Percentiles rank a stretch among this genome's conserved stretches.
Evolutionary conservation across 768 basidiomycete species (phyloP).

Genomic region (Termitomyces sp.): DNA sequence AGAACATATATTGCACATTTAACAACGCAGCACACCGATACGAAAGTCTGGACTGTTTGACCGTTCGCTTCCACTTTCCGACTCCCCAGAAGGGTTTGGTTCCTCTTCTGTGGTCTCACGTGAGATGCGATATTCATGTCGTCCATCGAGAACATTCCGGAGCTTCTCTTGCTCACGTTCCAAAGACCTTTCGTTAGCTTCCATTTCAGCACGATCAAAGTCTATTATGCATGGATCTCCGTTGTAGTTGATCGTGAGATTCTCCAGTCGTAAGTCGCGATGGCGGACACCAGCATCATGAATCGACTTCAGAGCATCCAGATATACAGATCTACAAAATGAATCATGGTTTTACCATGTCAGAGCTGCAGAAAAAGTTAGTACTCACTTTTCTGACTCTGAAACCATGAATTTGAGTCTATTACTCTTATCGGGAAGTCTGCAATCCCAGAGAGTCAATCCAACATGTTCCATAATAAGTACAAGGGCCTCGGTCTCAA

Average conservation of each 20-base stretch:
- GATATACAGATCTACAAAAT: not conserved
- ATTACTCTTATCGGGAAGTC: not conserved
- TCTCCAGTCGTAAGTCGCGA: not conserved
- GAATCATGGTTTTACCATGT: not conserved
- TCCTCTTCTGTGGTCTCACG: too few relatives aligned
- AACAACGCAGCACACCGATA: too few relatives aligned
- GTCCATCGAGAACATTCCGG: too few relatives aligned
- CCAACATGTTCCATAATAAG: slow-evolving; percentile 9
- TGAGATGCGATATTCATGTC: too few relatives aligned
- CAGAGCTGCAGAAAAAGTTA: too few relatives aligned
- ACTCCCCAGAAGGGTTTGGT: too few relatives aligned
- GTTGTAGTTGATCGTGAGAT: not conserved
- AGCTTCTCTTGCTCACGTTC: not conserved
- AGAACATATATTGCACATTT: too few relatives aligned
- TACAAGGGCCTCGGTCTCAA: slow-evolving; percentile 1
- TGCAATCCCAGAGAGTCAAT: not conserved
- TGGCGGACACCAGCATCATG: not conserved
- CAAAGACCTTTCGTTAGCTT: not conserved
- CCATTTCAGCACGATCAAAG: not conserved
- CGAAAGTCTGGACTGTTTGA: too few relatives aligned
- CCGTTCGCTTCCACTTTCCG: too few relatives aligned
- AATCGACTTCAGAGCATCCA: not conserved
- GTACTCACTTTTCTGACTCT: not conserved
- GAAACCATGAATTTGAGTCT: not conserved
- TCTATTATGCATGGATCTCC: not conserved